These are phyloP conservation scores for Fusarium guadeloupense DNA, from an alignment of 2,329 filamentous ascomycete genomes.

Conservation along the genomic window DNA sequence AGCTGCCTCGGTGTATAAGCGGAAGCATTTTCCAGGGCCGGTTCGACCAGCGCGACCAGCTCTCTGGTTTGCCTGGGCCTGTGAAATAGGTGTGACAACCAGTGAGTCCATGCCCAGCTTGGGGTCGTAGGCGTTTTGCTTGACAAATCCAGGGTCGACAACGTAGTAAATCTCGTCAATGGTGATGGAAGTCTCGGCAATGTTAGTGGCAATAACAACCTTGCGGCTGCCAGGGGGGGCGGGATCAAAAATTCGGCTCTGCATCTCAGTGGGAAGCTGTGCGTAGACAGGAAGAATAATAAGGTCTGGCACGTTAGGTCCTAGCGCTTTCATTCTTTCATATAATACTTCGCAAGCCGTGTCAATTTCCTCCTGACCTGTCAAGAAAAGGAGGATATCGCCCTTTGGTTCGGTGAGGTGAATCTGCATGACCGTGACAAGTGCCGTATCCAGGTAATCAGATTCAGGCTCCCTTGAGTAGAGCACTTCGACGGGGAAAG, in stretches of 20 bases:
- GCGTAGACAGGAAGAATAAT: constrained; percentile 97
- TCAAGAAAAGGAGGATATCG: constrained; percentile 96
- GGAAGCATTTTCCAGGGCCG: constrained; percentile 94
- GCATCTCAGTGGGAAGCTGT: constrained; percentile 90
- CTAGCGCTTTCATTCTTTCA: constrained; percentile 95
- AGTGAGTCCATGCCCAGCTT: constrained; percentile 98
- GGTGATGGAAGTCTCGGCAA: constrained; percentile 96
- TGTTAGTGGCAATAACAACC: constrained; percentile 97
- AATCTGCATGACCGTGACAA: constrained; percentile 99
- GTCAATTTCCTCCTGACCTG: constrained; percentile 97
- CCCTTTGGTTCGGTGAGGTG: constrained; percentile 91
- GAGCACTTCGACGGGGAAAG: constrained; percentile 94
- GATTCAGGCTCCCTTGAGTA: constrained; percentile 95
- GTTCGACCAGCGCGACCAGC: constrained; percentile 93
- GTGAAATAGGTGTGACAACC: constrained; percentile 94
- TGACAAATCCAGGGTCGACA: constrained; percentile 95
- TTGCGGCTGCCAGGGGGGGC: constrained; percentile 87
- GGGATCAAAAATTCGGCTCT: constrained; percentile 93
- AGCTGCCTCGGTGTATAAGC: constrained; percentile 92
- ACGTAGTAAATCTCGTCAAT: constrained; percentile 99
- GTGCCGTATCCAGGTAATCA: constrained; percentile 91
- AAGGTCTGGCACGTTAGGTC: constrained; percentile 88
- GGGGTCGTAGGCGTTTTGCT: constrained; percentile 96
- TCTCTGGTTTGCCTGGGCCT: constrained; percentile 95
- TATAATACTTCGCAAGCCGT: constrained; percentile 91